Evolutionary conservation across 1,284 basidiomycete genomes (phyloP).

Genomic region (Rhodotorula sp.): DNA sequence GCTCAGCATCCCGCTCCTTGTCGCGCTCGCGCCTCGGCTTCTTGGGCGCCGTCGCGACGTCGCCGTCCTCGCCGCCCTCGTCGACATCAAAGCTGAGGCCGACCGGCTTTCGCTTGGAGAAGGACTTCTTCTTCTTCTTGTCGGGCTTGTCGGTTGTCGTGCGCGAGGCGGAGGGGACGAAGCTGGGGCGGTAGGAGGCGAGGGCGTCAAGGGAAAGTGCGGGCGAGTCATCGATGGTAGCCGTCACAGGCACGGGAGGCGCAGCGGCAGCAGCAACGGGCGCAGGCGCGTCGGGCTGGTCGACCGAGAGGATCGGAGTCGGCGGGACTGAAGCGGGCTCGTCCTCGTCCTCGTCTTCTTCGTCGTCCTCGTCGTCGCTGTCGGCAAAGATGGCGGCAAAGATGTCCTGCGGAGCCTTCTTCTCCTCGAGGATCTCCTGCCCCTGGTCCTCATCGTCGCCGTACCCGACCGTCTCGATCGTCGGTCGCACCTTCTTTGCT

Average conservation of each 20-base stretch:
- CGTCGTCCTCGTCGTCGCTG: constrained; percentile 62
- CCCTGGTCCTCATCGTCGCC: constrained; percentile 88
- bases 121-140: constrained; percentile 51
- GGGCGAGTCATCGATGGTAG: background rate
- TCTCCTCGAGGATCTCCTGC: constrained; percentile 78
- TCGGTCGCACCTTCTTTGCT: constrained; percentile 22
- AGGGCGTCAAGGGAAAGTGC: constrained; percentile 39
- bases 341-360: constrained; percentile 49
- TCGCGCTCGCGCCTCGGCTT: constrained; percentile 1
- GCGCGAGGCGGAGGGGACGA: constrained; percentile 62
- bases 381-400: constrained; percentile 69
- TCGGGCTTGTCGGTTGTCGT: constrained; percentile 23
- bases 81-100: constrained; percentile 48
- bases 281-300: constrained; percentile 17
- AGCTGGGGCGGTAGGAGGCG: constrained; percentile 73
- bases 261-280: background rate
- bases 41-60: background rate
- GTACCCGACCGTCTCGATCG: constrained; percentile 62
- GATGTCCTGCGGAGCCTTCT: constrained; percentile 82
- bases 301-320: constrained; percentile 11
- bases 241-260: background rate
- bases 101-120: constrained; percentile 51
- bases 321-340: constrained; percentile 6
- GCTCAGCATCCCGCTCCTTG: constrained; percentile 48
- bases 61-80: constrained; percentile 46